phyloP scores from a whole-genome alignment of 2,329 filamentous ascomycete species.

The Aspergillus fumigatiaffinis region DNA sequence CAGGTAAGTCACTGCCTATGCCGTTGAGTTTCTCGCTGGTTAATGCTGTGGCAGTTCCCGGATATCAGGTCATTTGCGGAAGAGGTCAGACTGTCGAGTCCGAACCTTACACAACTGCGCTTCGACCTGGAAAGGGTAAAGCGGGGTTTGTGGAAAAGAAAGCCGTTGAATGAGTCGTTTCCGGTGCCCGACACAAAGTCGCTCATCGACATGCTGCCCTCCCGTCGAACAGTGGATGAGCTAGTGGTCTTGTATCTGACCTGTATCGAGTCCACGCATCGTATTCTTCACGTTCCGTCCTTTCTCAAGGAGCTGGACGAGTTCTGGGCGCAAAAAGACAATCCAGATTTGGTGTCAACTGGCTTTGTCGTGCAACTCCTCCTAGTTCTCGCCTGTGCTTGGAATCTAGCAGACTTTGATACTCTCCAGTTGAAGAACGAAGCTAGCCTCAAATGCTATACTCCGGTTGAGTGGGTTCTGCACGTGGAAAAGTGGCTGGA shows the following conservation, averaged over 20 bases:
- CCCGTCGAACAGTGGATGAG: slow-evolving; percentile 33
- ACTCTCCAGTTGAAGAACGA: slow-evolving; percentile 27
- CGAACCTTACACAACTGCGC: slow-evolving; percentile 31
- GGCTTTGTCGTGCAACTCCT: slow-evolving; percentile 35
- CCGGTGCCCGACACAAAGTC: slow-evolving; percentile 26
- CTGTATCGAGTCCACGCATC: slow-evolving; percentile 38
- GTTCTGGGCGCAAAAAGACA: slow-evolving; percentile 31
- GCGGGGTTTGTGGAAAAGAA: slow-evolving; percentile 27
- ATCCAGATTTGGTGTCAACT: slow-evolving; percentile 24
- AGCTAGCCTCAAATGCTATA: slow-evolving; percentile 25
- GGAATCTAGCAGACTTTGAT: slow-evolving; percentile 32
- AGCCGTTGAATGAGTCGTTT: slow-evolving; percentile 26
- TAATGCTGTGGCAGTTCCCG: slow-evolving; percentile 31
- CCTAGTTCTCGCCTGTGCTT: slow-evolving; percentile 36
- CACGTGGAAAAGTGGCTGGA: slow-evolving; percentile 89
- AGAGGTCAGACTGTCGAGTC: slow-evolving; percentile 34
- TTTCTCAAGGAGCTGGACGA: slow-evolving; percentile 37
- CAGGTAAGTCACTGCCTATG: slow-evolving; percentile 27
- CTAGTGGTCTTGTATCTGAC: slow-evolving; percentile 37
- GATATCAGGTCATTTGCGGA: slow-evolving; percentile 36
- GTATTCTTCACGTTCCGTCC: slow-evolving; percentile 39
- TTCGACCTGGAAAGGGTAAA: slow-evolving; percentile 32
- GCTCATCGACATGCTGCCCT: slow-evolving; percentile 32
- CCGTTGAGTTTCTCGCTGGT: neutral
- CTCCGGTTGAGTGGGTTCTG: slow-evolving; percentile 65